Base-by-base conservation (phyloP, 345 rosid species). In the thale cress (Arabidopsis thaliana) region DNA sequence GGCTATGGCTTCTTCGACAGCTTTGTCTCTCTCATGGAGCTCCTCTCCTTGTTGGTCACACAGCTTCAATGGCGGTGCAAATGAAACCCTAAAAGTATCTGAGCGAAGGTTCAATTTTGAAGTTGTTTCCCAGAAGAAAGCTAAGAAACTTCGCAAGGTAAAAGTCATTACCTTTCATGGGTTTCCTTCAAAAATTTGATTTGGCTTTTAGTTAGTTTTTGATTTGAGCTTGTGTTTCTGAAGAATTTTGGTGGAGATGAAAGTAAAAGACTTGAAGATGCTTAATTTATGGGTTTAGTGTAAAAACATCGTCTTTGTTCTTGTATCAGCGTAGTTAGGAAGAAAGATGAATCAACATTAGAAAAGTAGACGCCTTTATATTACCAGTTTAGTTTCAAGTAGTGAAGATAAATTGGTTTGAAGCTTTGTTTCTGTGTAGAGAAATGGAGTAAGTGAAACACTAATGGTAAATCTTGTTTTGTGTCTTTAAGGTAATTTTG, bases 121-220 rank as follows among this genome's bases (percentile, higher is more conserved):
- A 63, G 74, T 90, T 32, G 53, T 83, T 59, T 85, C 93, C 46
- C 93, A 88, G 73, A 94, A 88, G 85, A 94, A 94, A 80, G 84
- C 87, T 60, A 86, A 85, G 59, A 94, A 90, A 80, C 78, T 83
- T 32, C 88, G 95, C 25, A 87, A 90, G 91, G 98, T 88, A 71
- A 72, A 72, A 57, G 20, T 64, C 11, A 55, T 34, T 22, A 70
- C 69, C 20, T 25, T 61, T 48, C 23, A 45, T 33, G 67, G 66
- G 75, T 25, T 72, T 81, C 23, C 46, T 28, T 32, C 24, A 10
- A 6, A 3, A 25, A 60, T 37, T 59, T 25, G 40, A 32, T 59
- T 63, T 5, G 9, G 45, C 33, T 51, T 2, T 44, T 32, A 49
- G 1, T 56, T 9, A 8, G 7, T 6, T n/a, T n/a, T 62, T 3